Percentiles rank a stretch among this genome's conserved stretches.
Evolutionary conservation across 192 early-diverging fungal genomes (phyloP).

Genomic region (Pecoramyces ruminantium): DNA sequence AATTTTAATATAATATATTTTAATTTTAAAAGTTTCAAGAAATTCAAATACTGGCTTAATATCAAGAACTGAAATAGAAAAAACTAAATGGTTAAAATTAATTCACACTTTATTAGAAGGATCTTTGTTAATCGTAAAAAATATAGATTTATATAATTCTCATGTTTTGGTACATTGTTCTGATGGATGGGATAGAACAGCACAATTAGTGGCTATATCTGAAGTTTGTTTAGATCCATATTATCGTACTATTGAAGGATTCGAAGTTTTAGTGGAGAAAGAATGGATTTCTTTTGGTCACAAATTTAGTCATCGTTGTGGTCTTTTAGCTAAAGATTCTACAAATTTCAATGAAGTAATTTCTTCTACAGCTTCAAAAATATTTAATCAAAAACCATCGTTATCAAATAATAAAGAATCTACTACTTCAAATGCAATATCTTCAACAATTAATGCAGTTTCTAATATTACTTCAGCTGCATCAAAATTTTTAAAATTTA

Average conservation of each 20-base stretch:
- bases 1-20: no score
- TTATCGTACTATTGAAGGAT: conserved; percentile 85
- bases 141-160: conserved; percentile 49
- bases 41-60: conserved; percentile 3
- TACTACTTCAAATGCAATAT: conserved; percentile 17
- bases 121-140: conserved; percentile 57
- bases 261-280: conserved; percentile 82
- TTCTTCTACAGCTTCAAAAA: conserved; percentile 33
- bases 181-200: conserved; percentile 97
- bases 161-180: conserved; percentile 96
- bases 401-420: conserved; percentile 37
- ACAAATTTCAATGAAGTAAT: background rate
- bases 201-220: conserved; percentile 76
- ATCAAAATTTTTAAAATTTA: background rate
- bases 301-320: conserved; percentile 86
- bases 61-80: conserved; percentile 23
- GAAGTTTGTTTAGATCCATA: conserved; percentile 87
- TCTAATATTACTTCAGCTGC: background rate
- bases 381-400: conserved; percentile 33
- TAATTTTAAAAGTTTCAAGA: conserved; percentile 8
- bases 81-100: conserved; percentile 77
- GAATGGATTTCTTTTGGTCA: conserved; percentile 97
- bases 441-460: background rate
- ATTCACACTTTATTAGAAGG: conserved; percentile 69
- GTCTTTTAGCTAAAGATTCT: conserved; percentile 51